A percentile compares a stretch with the other conserved stretches of the same genome.
Evolutionary conservation across 1,284 basidiomycete genomes (phyloP).

Genomic region (Cryptococcus amylolentus): DNA sequence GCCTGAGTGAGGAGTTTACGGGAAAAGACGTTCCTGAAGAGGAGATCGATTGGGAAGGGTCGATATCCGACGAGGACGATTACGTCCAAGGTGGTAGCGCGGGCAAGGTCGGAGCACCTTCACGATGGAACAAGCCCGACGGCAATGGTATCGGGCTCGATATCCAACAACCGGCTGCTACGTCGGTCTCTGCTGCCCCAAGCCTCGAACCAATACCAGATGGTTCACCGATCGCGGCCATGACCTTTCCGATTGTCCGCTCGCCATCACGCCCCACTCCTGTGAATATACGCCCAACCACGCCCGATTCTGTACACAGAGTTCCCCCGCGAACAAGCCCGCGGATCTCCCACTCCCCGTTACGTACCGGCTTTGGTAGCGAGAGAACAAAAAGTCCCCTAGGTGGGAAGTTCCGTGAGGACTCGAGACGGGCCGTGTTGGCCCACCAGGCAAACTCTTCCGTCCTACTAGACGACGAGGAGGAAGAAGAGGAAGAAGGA

Average conservation of each 20-base stretch:
- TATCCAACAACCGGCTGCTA: constrained; percentile 1
- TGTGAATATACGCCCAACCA: background rate
- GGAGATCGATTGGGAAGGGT: constrained; percentile 41
- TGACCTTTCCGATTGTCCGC: background rate
- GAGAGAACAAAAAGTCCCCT: constrained; percentile 14
- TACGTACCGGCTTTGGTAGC: constrained; percentile 1
- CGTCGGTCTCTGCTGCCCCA: constrained; percentile 11
- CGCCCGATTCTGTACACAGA: background rate
- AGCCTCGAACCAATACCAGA: constrained; percentile 21
- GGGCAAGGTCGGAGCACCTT: constrained; percentile 3
- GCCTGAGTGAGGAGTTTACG: constrained; percentile 25
- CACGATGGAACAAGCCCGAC: constrained; percentile 8
- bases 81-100: background rate
- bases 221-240: constrained; percentile 5
- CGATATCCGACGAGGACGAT: constrained; percentile 27
- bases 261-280: background rate
- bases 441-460: constrained; percentile 10
- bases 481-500: constrained; percentile 34
- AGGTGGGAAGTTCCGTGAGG: background rate
- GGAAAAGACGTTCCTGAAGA: constrained; percentile 27
- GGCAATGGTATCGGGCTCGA: constrained; percentile 14
- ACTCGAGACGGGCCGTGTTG: constrained; percentile 6
- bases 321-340: background rate
- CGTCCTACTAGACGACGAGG: constrained; percentile 19
- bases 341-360: constrained; percentile 10